phyloP scores from a whole-genome alignment of 2,329 filamentous ascomycete species.

The Trichoderma koningiopsis region DNA sequence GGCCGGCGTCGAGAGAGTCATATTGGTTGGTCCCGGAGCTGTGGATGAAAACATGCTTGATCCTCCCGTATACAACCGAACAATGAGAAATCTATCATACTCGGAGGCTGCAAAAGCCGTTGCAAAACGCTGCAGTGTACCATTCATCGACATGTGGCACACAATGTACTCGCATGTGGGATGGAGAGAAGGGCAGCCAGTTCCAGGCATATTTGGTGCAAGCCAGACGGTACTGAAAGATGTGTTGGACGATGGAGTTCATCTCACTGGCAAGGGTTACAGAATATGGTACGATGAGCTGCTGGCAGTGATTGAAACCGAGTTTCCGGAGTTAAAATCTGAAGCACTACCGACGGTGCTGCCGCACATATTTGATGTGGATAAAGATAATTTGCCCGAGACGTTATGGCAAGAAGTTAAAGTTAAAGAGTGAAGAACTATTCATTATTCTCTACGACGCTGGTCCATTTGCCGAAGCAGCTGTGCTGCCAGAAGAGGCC shows the following conservation, averaged over 20 bases:
- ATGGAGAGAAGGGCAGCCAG: constrained; percentile 9
- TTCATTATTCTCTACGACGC: neutral
- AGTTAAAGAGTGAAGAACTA: neutral
- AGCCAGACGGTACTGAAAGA: neutral
- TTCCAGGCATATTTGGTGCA: neutral
- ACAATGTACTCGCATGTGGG: neutral
- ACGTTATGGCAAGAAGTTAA: constrained; percentile 8
- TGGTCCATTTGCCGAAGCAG: neutral
- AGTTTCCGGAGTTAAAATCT: neutral
- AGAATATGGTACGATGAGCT: constrained; percentile 21
- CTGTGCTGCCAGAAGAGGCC: neutral
- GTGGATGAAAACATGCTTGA: constrained; percentile 16
- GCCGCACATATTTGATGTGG: constrained; percentile 17
- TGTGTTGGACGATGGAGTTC: constrained; percentile 2
- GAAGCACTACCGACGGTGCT: constrained; percentile 9
- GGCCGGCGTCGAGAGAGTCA: constrained; percentile 6
- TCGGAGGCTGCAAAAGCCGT: neutral
- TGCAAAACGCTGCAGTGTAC: neutral
- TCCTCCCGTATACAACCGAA: constrained; percentile 1
- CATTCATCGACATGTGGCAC: constrained; percentile 19
- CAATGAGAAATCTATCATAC: constrained; percentile 3
- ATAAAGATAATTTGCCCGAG: neutral
- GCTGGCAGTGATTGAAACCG: neutral
- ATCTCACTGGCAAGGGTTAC: constrained; percentile 1
- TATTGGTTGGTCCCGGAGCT: constrained; percentile 10